These are phyloP conservation scores for Blastosporella zonata DNA, from an alignment of 1,284 basidiomycete species.

Conservation along the genomic window DNA sequence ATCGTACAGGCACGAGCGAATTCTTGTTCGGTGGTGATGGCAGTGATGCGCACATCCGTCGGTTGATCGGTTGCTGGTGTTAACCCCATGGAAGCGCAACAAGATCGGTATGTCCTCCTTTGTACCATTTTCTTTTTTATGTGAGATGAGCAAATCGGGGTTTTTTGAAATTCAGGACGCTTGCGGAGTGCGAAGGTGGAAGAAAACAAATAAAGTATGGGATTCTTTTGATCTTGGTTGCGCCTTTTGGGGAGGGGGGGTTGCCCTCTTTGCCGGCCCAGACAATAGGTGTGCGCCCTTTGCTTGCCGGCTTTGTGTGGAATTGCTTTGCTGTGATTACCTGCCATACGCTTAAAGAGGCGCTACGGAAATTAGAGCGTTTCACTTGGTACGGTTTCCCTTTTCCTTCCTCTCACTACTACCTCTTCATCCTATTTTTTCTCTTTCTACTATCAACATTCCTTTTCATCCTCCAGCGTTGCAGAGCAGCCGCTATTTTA, in stretches of 20 bases:
- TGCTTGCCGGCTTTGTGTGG: conserved; percentile 18
- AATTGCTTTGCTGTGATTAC: conserved; percentile 8
- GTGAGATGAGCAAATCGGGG: conserved; percentile 12
- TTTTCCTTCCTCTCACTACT: conserved; percentile 7
- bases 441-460: conserved; percentile 9
- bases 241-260: conserved; percentile 13
- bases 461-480: conserved; percentile 22
- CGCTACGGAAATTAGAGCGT: conserved; percentile 7
- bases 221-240: conserved; percentile 7
- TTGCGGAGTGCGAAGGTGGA: conserved; percentile 1
- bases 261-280: conserved; percentile 7
- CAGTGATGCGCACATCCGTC: neutral
- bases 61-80: conserved; percentile 8
- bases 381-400: conserved; percentile 14
- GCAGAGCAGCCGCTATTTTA: conserved; percentile 28
- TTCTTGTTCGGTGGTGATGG: conserved; percentile 1
- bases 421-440: neutral
- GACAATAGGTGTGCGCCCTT: conserved; percentile 20
- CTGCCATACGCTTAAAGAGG: conserved; percentile 14
- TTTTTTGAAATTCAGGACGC: conserved; percentile 17
- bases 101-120: conserved; percentile 24
- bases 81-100: conserved; percentile 24
- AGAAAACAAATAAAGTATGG: conserved; percentile 14
- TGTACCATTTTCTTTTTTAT: conserved; percentile 16
- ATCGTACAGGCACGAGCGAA: neutral